Evolutionary conservation across 2,329 filamentous ascomycete genomes (phyloP).

Genomic region (Claviceps purpurea): DNA sequence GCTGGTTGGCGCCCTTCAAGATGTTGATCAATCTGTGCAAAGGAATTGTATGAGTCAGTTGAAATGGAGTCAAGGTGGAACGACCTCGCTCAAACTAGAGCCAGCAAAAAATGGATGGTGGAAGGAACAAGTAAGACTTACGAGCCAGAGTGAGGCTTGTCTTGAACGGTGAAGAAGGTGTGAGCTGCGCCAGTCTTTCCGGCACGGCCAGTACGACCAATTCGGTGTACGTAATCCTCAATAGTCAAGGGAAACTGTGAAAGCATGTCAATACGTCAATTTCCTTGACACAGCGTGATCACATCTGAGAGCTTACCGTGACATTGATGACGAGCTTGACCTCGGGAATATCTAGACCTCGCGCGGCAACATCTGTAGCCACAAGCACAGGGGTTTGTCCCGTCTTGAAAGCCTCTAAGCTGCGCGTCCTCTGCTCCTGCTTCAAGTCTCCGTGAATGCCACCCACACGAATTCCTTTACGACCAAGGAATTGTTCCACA

Average conservation of each 20-base stretch:
- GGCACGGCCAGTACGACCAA: constrained; percentile 86
- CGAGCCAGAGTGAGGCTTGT: constrained; percentile 83
- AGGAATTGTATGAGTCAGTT: neutral
- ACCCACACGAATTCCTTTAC: constrained; percentile 68
- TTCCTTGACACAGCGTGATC: neutral
- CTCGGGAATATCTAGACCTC: constrained; percentile 87
- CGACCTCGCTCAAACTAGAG: neutral
- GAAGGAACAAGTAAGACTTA: constrained; percentile 34
- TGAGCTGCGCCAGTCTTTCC: constrained; percentile 81
- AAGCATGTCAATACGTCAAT: constrained; percentile 10
- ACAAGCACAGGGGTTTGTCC: constrained; percentile 75
- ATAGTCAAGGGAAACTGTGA: constrained; percentile 74
- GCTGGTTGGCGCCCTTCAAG: constrained; percentile 81
- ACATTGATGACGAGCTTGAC: constrained; percentile 93
- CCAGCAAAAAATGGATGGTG: neutral
- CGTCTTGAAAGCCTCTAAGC: constrained; percentile 81
- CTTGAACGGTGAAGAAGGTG: constrained; percentile 88
- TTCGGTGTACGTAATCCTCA: constrained; percentile 95
- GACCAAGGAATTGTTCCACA: constrained; percentile 67
- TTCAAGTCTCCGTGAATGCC: constrained; percentile 89
- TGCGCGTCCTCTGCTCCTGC: constrained; percentile 78
- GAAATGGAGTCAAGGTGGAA: neutral
- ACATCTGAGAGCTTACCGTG: constrained; percentile 37
- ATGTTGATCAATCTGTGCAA: constrained; percentile 70
- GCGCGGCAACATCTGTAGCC: constrained; percentile 89